Evolutionary conservation across 2,329 filamentous ascomycete species (phyloP), one percentile per base, ranked within the genome.

Genomic region (Diaporthe amygdali): DNA sequence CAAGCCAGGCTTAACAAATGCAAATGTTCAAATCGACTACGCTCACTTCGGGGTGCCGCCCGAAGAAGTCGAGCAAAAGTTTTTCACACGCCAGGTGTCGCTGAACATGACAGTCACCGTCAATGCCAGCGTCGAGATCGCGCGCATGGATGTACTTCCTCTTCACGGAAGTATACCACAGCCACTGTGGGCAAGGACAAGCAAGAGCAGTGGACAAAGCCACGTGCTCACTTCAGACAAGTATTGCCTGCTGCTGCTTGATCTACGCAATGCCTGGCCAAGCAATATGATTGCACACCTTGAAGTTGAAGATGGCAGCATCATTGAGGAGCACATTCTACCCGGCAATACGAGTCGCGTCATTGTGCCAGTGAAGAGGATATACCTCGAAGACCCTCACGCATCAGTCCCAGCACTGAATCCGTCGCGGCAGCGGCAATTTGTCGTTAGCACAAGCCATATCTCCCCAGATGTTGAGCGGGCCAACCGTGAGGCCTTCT

Each of bases 221-320:
- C 81, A 46, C 78, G 86, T 52, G 77, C 81, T 70, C 72, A 86
- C 80, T 77, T 84, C 76, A 75, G 90, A 90, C 66, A 89, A 94
- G 49, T 91, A 94, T 77, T 97, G 94, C 77, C 85, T 97, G 46
- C 83, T 97, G 3, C 84, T 96, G 2, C 85, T 98, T 64, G 96
- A 98, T 80, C 84, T 98, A 34, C 91, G 94, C 69, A 98, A 98
- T 78, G 91, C 93, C 0, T 98, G 95, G 95, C 95, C 94, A 2
- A 94, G 90, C 77, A 91, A 92, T 61, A 89, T 98, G 77, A 85
- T 88, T 8, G 87, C 96, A 3, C 88, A 87, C 34, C 81, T 97
- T 2, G 82, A 88, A 66, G 84, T 84, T 15, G 84, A 88, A 55
- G 85, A 87, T 49, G 84, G 83, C 34, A 81, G 87, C 66, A 75